A percentile compares a stretch with the other conserved stretches of the same genome.
Conservation (phyloP, 352 stramenopile genomes). For the Pythium myriotylum region DNA sequence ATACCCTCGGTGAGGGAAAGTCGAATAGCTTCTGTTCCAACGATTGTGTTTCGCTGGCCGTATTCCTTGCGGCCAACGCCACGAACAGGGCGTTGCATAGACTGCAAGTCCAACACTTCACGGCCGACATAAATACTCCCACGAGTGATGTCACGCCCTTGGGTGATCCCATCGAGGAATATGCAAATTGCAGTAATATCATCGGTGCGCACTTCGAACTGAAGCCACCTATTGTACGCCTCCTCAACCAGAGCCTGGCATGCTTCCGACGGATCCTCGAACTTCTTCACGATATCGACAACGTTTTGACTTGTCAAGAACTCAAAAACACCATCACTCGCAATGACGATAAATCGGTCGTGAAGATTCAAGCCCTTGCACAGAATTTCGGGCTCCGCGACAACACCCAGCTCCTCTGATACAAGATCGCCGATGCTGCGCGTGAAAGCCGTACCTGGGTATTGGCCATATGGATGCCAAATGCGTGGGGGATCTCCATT, state of each 20-base stretch:
- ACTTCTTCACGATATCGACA: slow-evolving; percentile 90
- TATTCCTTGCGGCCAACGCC: slow-evolving; percentile 64
- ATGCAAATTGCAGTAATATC: slow-evolving; percentile 94
- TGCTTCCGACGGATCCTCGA: slow-evolving; percentile 86
- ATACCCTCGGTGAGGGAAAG: slow-evolving; percentile 69
- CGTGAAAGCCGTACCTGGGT: slow-evolving; percentile 97
- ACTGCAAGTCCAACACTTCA: slow-evolving; percentile 82
- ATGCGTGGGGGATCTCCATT: slow-evolving; percentile 92
- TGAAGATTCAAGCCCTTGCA: slow-evolving; percentile 87
- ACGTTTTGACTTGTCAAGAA: slow-evolving; percentile 95
- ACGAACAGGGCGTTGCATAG: slow-evolving; percentile 83
- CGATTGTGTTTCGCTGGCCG: slow-evolving; percentile 75
- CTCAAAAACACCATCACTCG: slow-evolving; percentile 95
- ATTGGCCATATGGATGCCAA: slow-evolving; percentile 89
- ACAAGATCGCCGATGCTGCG: slow-evolving; percentile 95
- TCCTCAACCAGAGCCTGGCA: slow-evolving; percentile 90
- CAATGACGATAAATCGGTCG: slow-evolving; percentile 93
- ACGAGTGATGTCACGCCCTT: slow-evolving; percentile 54
- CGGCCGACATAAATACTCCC: slow-evolving; percentile 84
- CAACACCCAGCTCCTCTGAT: slow-evolving; percentile 91
- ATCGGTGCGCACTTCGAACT: slow-evolving; percentile 94
- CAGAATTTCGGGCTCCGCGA: slow-evolving; percentile 91
- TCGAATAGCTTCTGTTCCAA: slow-evolving; percentile 83
- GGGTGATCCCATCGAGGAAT: slow-evolving; percentile 73
- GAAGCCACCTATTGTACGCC: slow-evolving; percentile 93